Percentiles rank a stretch among this genome's conserved stretches.
Evolutionary conservation across 2,329 filamentous ascomycete genomes (phyloP).

Genomic region (Orbilia ellipsospora): DNA sequence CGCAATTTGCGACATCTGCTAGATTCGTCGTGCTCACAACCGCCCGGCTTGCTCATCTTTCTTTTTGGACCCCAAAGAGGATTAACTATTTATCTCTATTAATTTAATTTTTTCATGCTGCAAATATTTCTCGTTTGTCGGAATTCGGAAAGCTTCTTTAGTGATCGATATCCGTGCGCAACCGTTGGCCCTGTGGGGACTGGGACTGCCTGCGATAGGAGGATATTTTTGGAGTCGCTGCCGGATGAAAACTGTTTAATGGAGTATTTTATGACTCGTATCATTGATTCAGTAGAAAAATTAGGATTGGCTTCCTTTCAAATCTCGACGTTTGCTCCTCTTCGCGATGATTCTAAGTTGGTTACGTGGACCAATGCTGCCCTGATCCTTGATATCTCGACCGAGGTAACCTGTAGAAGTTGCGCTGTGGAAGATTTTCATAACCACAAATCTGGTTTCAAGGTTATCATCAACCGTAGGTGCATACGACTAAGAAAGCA

Average conservation of each 20-base stretch:
- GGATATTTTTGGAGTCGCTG: not conserved
- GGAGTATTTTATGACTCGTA: too few species aligned
- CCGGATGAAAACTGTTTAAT: not conserved
- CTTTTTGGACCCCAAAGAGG: conserved; percentile 21
- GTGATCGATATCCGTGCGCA: conserved; percentile 11
- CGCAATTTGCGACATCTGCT: conserved; percentile 30
- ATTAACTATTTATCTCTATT: not conserved
- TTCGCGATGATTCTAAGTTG: too few species aligned
- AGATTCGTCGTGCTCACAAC: conserved; percentile 6
- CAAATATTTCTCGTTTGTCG: not conserved
- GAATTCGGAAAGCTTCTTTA: not conserved
- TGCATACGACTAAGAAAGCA: too few species aligned
- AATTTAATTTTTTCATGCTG: not conserved
- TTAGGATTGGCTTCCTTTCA: too few species aligned
- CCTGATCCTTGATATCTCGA: too few species aligned
- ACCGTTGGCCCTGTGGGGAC: not conserved
- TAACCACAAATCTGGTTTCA: too few species aligned
- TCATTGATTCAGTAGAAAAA: too few species aligned
- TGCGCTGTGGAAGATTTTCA: too few species aligned
- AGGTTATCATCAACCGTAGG: too few species aligned
- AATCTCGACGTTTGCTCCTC: too few species aligned
- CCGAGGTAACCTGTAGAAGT: too few species aligned
- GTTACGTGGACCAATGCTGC: too few species aligned
- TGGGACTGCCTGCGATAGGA: not conserved
- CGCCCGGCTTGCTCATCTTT: conserved; percentile 20